phyloP scores from a whole-genome alignment of 208 protist genomes.

The Balamuthia mandrillaris region DNA sequence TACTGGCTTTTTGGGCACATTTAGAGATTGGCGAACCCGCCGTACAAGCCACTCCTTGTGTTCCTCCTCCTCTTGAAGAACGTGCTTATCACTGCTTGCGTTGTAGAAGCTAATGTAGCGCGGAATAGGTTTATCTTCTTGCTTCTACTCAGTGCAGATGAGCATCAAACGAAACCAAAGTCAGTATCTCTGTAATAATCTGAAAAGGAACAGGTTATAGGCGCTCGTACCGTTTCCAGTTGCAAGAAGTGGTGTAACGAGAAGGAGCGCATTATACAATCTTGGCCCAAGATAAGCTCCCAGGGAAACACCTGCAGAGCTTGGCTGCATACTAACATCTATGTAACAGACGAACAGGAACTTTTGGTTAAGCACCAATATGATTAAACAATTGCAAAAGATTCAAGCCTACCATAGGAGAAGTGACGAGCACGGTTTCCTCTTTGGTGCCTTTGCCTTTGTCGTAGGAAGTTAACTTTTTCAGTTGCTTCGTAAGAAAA shows the following conservation, averaged over 20 bases:
- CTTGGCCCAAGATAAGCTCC: background rate
- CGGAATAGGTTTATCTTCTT: background rate
- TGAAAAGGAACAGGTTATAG: background rate
- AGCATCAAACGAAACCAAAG: background rate
- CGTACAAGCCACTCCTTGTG: no score
- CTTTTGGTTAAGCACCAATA: background rate
- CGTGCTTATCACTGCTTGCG: background rate
- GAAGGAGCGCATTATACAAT: background rate
- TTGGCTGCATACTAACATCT: background rate
- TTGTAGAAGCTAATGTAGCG: background rate
- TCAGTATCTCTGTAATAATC: background rate
- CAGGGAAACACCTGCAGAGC: slow-evolving; percentile 14
- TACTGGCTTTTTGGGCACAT: no score
- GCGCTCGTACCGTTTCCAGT: background rate
- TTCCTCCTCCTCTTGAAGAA: background rate
- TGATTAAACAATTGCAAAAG: background rate
- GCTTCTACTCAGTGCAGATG: background rate
- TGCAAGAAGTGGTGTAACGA: background rate
- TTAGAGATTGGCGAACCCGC: no score
- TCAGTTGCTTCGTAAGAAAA: background rate
- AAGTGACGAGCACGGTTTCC: background rate
- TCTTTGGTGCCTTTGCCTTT: background rate
- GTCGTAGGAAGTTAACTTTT: background rate
- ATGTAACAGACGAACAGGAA: background rate
- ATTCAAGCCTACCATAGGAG: background rate